These are phyloP conservation scores for Erodium chrysanthum DNA, from an alignment of 441 rosid species.

Conservation along the genomic window DNA sequence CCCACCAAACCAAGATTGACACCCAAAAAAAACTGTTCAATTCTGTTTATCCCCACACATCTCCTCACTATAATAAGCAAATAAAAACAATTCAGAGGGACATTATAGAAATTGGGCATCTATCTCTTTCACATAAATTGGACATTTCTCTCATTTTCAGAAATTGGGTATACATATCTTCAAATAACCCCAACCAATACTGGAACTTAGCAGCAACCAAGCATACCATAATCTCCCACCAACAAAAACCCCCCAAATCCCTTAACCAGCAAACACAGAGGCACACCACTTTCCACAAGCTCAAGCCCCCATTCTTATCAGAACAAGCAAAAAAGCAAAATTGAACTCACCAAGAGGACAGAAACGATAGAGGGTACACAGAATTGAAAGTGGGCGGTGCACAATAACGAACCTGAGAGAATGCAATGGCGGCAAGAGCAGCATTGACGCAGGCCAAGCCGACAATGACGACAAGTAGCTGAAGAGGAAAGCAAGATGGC, in stretches of 20 bases:
- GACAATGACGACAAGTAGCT: slow-evolving; percentile 28
- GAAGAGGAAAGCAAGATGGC: slow-evolving; percentile 22
- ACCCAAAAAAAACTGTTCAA: too few species aligned
- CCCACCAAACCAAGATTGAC: too few species aligned
- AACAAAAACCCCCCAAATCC: background rate
- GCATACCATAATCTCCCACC: background rate
- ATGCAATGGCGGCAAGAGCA: slow-evolving; percentile 32
- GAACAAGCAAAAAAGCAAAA: background rate
- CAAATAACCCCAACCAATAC: background rate
- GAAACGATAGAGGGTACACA: too few species aligned
- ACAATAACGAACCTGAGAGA: slow-evolving; percentile 27
- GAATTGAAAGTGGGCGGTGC: background rate
- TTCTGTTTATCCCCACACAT: too few species aligned
- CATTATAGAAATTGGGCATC: background rate
- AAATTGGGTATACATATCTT: too few species aligned
- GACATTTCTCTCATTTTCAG: background rate
- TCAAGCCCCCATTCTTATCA: background rate
- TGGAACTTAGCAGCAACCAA: background rate
- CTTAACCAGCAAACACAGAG: background rate
- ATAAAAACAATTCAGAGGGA: background rate
- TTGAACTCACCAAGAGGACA: background rate
- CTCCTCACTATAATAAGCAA: too few species aligned
- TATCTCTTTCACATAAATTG: background rate
- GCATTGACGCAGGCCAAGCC: slow-evolving; percentile 29
- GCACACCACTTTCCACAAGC: background rate